These are phyloP conservation scores for Lignosus rhinocerotis DNA, from an alignment of 1,284 basidiomycete species.

Conservation along the genomic window DNA sequence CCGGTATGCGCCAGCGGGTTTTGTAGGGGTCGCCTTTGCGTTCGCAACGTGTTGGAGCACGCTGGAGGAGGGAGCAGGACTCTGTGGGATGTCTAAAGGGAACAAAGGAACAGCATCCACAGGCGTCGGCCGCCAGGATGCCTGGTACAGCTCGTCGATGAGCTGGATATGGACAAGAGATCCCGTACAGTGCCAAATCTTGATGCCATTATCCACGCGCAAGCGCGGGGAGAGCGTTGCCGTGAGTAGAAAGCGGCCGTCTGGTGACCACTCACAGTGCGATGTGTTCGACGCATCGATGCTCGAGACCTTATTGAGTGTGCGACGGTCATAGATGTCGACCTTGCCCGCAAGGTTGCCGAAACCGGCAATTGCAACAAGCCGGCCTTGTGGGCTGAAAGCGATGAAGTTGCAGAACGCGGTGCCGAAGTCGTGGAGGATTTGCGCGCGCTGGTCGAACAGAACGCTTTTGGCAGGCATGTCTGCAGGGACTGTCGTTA, in stretches of 20 bases:
- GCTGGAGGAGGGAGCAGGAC: constrained; percentile 70
- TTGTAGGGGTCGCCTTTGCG: constrained; percentile 50
- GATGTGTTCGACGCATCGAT: constrained; percentile 95
- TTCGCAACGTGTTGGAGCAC: constrained; percentile 45
- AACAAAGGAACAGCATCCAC: constrained; percentile 72
- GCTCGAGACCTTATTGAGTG: constrained; percentile 79
- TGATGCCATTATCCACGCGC: constrained; percentile 96
- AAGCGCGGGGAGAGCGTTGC: constrained; percentile 93
- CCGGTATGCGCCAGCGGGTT: constrained; percentile 82
- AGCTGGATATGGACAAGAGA: constrained; percentile 78
- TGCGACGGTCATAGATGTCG: constrained; percentile 89
- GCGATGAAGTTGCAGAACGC: constrained; percentile 90
- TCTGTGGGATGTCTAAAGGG: constrained; percentile 69
- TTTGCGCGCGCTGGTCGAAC: constrained; percentile 89
- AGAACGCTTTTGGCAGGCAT: constrained; percentile 95
- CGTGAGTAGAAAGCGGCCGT: constrained; percentile 90
- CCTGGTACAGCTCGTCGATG: constrained; percentile 87
- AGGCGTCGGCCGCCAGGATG: constrained; percentile 79
- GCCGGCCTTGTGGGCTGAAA: constrained; percentile 93
- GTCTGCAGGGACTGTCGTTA: constrained; percentile 43
- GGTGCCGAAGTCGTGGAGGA: constrained; percentile 89
- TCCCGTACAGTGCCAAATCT: constrained; percentile 93
- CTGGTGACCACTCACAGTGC: constrained; percentile 94
- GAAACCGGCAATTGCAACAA: constrained; percentile 91
- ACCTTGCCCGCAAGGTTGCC: constrained; percentile 95